Conservation (phyloP, 2,329 filamentous ascomycete genomes). For the Trichophyton equinum region DNA sequence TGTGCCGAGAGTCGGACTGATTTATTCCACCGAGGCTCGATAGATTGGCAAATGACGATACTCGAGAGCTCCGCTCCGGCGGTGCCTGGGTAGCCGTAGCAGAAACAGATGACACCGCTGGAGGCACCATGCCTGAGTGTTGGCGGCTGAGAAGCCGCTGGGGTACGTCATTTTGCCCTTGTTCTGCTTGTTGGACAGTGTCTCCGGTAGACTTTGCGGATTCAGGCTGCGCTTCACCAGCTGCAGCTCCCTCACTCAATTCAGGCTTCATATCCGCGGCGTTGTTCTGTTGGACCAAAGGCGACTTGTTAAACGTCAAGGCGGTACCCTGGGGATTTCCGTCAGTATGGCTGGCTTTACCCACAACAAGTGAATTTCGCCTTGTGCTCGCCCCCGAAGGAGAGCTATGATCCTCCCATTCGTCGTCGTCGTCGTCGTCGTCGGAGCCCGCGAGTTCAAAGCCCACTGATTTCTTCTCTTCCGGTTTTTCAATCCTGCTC, state of each 20-base stretch:
- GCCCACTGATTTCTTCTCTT: conserved; percentile 34
- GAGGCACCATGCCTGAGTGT: conserved; percentile 33
- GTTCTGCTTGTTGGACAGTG: conserved; percentile 11
- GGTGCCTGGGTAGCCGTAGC: conserved; percentile 30
- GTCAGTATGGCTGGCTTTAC: conserved; percentile 13
- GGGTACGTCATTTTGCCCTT: conserved; percentile 27
- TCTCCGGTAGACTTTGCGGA: not conserved
- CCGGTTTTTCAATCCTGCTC: conserved; percentile 11
- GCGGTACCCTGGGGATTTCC: conserved; percentile 4
- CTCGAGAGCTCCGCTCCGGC: conserved; percentile 25
- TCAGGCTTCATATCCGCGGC: conserved; percentile 5
- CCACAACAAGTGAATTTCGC: conserved; percentile 30
- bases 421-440: conserved; percentile 30
- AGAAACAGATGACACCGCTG: conserved; percentile 39
- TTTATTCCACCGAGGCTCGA: conserved; percentile 22
- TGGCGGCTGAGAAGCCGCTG: conserved; percentile 28
- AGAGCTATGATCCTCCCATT: conserved; percentile 37
- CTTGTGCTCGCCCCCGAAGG: conserved; percentile 37
- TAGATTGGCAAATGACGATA: conserved; percentile 26
- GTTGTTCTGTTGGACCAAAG: conserved; percentile 12
- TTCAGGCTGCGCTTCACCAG: not conserved
- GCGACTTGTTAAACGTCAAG: conserved; percentile 10
- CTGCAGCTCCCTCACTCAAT: not conserved
- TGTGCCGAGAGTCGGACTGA: conserved; percentile 19
- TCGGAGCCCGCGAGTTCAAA: conserved; percentile 35